These are phyloP conservation scores for Oryza meridionalis DNA, from an alignment of 176 grass and related monocot species.

Conservation along the genomic window DNA sequence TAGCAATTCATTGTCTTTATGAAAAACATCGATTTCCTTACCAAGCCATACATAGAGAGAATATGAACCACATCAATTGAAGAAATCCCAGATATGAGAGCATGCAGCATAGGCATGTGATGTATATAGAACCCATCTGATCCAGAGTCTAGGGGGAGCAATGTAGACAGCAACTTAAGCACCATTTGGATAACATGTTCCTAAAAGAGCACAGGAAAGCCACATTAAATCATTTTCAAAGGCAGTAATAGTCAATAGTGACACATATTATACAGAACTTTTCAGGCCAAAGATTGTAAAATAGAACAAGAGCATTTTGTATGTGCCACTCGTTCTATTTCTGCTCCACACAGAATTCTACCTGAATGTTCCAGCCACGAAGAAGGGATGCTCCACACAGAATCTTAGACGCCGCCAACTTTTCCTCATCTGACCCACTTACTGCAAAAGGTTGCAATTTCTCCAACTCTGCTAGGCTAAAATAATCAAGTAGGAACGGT, in stretches of 20 bases:
- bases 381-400: constrained; percentile 80
- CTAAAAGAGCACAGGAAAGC: constrained; percentile 44
- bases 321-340: constrained; percentile 8
- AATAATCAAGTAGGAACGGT: constrained; percentile 34
- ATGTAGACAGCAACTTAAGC: constrained; percentile 55
- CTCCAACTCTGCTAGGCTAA: constrained; percentile 75
- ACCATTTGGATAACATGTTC: constrained; percentile 73
- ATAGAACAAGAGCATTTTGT: constrained; percentile 5
- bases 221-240: neutral
- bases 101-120: constrained; percentile 67
- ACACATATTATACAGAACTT: neutral
- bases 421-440: constrained; percentile 82
- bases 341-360: constrained; percentile 31
- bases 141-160: constrained; percentile 46
- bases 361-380: constrained; percentile 92
- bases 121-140: constrained; percentile 48
- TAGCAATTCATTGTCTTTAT: neutral
- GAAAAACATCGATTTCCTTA: constrained; percentile 42
- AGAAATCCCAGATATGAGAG: constrained; percentile 64
- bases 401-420: constrained; percentile 65
- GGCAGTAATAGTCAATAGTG: constrained; percentile 20
- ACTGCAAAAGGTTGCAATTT: constrained; percentile 69
- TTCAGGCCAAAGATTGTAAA: neutral
- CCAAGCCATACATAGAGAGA: constrained; percentile 82
- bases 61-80: constrained; percentile 76